Conservation (phyloP, 345 rosid species). For the Trapa bicornis region DNA sequence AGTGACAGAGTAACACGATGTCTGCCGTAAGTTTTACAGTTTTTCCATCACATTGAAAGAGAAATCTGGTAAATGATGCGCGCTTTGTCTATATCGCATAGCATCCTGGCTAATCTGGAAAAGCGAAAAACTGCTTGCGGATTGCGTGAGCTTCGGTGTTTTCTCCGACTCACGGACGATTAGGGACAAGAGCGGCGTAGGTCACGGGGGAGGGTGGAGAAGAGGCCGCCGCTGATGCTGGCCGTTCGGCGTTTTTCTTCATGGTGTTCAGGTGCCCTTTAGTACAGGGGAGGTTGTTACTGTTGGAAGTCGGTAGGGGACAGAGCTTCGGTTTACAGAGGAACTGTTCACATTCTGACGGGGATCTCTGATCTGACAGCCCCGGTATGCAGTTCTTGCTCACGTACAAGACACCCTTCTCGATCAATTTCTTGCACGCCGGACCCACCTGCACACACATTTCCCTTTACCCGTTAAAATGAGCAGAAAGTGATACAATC, state of each 20-base stretch:
- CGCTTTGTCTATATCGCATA: too few relatives aligned
- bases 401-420: conserved; percentile 20
- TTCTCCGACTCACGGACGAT: neutral
- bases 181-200: neutral
- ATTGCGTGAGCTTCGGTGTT: neutral
- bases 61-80: too few relatives aligned
- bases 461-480: conserved; percentile 10
- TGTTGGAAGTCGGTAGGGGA: neutral
- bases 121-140: too few relatives aligned
- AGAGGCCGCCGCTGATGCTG: neutral
- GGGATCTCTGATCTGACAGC: conserved; percentile 26
- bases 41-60: too few relatives aligned
- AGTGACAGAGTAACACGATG: too few relatives aligned
- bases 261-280: neutral
- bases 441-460: conserved; percentile 37
- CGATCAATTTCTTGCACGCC: conserved; percentile 23
- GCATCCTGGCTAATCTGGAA: too few relatives aligned
- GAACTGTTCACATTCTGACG: neutral
- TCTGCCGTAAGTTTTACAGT: too few relatives aligned
- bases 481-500: neutral
- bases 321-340: neutral
- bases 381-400: conserved; percentile 33
- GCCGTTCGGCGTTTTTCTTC: neutral
- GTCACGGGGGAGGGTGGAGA: neutral
- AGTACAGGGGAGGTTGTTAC: neutral